phyloP scores from a whole-genome alignment of 306 rosid genomes.

The Gynostemma pentaphyllum region DNA sequence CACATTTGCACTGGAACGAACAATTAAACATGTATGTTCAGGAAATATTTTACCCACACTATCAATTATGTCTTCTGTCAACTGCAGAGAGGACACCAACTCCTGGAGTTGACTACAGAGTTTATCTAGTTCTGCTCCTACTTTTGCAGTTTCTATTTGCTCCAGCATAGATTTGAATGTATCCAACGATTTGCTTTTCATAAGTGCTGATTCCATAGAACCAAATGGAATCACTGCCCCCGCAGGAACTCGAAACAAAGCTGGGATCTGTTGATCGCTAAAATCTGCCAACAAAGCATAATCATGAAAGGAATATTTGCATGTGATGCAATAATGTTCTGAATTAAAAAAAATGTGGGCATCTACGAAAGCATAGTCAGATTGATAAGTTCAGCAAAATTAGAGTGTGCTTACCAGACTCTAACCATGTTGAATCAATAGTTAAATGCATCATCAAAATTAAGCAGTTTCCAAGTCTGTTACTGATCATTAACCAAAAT shows the following conservation, averaged over 20 bases:
- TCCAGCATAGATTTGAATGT: constrained; percentile 49
- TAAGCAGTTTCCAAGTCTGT: not conserved
- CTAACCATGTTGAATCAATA: not conserved
- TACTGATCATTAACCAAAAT: not conserved
- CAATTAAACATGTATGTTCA: constrained; percentile 55
- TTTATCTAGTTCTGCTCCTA: constrained; percentile 60
- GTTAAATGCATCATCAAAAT: not conserved
- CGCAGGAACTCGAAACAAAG: constrained; percentile 61
- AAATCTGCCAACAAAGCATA: constrained; percentile 36
- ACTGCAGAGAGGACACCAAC: constrained; percentile 53
- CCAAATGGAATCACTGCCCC: constrained; percentile 96
- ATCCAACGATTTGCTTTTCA: constrained; percentile 46
- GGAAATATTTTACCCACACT: constrained; percentile 54
- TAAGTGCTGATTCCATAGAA: constrained; percentile 72
- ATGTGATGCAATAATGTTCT: not conserved
- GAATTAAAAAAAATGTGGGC: not conserved
- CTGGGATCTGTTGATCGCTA: constrained; percentile 76
- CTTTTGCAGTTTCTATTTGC: constrained; percentile 58
- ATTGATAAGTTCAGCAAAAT: not conserved
- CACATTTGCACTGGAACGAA: constrained; percentile 89
- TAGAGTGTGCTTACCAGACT: not conserved
- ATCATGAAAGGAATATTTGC: not conserved
- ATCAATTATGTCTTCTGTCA: constrained; percentile 47
- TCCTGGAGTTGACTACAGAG: constrained; percentile 66
- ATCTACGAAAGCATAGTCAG: not conserved